Conservation (phyloP, 2,329 filamentous ascomycete genomes). For the Falciphora oryzae region DNA sequence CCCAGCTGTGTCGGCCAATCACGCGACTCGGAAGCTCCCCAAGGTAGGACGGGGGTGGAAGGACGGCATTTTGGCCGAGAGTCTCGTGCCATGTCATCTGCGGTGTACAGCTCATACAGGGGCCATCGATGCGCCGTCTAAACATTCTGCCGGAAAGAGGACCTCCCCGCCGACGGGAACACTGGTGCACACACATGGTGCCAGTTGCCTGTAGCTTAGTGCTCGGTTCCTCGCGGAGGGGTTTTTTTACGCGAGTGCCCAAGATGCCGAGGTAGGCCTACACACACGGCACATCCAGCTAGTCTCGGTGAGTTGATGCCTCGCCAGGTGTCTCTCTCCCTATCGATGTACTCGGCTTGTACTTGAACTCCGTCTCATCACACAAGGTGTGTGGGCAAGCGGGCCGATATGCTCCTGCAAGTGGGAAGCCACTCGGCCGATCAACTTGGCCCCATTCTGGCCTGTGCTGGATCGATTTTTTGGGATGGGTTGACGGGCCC, state of each 20-base stretch:
- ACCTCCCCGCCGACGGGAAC: background rate
- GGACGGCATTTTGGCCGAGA: background rate
- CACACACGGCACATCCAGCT: no score
- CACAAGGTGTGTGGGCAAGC: background rate
- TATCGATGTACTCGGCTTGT: background rate
- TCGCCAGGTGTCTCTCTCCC: background rate
- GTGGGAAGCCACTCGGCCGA: slow-evolving; percentile 10
- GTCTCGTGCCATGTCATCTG: slow-evolving; percentile 1
- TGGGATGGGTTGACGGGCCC: background rate
- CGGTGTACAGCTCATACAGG: background rate
- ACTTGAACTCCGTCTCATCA: background rate
- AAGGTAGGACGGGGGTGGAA: background rate
- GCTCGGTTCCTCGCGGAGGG: background rate
- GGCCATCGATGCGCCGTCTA: background rate
- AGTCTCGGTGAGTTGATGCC: background rate
- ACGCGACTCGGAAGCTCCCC: background rate
- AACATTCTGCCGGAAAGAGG: background rate
- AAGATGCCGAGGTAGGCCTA: no score
- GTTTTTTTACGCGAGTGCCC: no score
- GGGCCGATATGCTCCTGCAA: slow-evolving; percentile 7
- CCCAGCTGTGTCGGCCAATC: background rate
- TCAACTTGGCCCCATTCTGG: background rate
- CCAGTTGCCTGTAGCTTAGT: background rate
- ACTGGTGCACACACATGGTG: no score
- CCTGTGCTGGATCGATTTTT: slow-evolving; percentile 1